Conservation (phyloP, 495 filamentous ascomycete species). For the Cercophora samala region DNA sequence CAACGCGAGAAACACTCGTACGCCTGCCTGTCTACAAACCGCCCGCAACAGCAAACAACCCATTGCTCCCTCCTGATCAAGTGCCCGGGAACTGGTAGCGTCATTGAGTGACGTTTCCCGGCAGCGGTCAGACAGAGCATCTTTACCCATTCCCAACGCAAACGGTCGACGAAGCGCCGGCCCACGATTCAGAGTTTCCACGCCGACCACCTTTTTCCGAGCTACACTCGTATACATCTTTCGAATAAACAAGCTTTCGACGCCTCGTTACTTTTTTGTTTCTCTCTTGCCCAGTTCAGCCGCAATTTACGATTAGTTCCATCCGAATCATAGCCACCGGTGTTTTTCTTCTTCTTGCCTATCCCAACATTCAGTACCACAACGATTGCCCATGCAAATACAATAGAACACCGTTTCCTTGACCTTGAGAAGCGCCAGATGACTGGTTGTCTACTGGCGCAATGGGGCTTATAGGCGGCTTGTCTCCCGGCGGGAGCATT, state of each 20-base stretch:
- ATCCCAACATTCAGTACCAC: neutral
- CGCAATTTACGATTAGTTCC: neutral
- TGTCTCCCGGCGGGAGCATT: constrained; percentile 84
- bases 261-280: neutral
- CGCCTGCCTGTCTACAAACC: neutral
- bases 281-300: neutral
- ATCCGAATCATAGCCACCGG: neutral
- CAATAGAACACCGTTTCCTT: constrained; percentile 20
- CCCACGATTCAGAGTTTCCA: constrained; percentile 5
- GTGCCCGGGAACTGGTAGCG: neutral
- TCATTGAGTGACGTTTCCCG: constrained; percentile 10
- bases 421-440: constrained; percentile 30
- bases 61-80: neutral
- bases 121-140: neutral
- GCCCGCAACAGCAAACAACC: neutral
- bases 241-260: neutral
- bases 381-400: constrained; percentile 26
- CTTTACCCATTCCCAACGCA: neutral
- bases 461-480: constrained; percentile 75
- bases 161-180: constrained; percentile 7
- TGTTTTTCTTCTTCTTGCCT: neutral
- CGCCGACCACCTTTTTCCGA: neutral
- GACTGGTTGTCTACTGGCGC: constrained; percentile 24
- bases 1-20: neutral
- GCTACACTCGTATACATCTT: neutral